These are phyloP conservation scores for Megacollybia marginata DNA, from an alignment of 768 basidiomycete genomes.

Conservation along the genomic window DNA sequence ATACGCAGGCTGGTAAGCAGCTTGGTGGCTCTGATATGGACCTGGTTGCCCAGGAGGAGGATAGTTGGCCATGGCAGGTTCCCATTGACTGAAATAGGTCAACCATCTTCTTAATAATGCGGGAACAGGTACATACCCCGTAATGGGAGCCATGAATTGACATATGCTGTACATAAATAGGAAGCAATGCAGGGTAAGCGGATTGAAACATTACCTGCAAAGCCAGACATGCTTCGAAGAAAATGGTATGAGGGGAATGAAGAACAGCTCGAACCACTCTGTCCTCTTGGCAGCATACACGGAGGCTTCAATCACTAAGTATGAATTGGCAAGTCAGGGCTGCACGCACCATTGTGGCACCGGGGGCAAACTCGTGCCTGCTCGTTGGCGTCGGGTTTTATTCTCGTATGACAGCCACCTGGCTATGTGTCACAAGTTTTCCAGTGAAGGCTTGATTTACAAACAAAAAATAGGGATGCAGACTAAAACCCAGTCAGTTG, in stretches of 20 bases:
- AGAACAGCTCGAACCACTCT: constrained; percentile 13
- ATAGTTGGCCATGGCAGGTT: background rate
- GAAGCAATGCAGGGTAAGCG: too few relatives aligned
- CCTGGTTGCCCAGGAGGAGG: background rate
- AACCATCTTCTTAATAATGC: too few relatives aligned
- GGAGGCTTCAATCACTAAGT: constrained; percentile 3
- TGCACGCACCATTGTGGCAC: constrained; percentile 5
- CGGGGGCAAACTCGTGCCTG: constrained; percentile 4
- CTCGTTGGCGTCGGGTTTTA: constrained; percentile 6
- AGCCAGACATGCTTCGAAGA: constrained; percentile 11
- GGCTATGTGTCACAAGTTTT: background rate
- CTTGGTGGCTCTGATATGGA: background rate
- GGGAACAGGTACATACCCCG: constrained; percentile 4
- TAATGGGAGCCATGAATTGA: constrained; percentile 4
- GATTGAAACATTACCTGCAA: background rate
- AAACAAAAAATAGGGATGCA: background rate
- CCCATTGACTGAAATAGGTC: too few relatives aligned
- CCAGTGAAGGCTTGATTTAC: background rate
- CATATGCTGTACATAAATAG: constrained; percentile 3
- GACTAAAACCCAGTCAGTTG: background rate
- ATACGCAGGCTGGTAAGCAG: constrained; percentile 5
- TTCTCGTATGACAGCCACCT: constrained; percentile 2
- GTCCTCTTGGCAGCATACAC: constrained; percentile 10
- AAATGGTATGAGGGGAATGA: constrained; percentile 9
- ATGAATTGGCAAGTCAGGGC: background rate